Percentiles rank a stretch among this genome's conserved stretches.
Evolutionary conservation across 1,139 yeast species (phyloP).

Genomic region (Kluyveromyces sp.): DNA sequence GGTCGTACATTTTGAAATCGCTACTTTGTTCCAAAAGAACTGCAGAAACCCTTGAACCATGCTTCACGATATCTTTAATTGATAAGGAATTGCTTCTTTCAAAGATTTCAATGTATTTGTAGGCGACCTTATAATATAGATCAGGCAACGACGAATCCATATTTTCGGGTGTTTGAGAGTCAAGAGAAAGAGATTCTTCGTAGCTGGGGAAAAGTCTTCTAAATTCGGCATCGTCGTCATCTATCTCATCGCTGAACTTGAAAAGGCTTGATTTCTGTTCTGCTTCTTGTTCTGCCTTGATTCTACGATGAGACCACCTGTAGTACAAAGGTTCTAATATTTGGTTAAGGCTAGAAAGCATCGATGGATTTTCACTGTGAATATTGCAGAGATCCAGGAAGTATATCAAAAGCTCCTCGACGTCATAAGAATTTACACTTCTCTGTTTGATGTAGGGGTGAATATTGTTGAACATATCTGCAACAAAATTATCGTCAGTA

Average conservation of each 20-base stretch:
- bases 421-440: slow-evolving; percentile 39
- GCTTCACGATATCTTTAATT: slow-evolving; percentile 34
- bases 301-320: slow-evolving; percentile 70
- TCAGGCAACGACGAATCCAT: slow-evolving; percentile 30
- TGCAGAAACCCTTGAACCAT: slow-evolving; percentile 40
- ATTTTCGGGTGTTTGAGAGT: slow-evolving; percentile 22
- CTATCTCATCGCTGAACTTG: slow-evolving; percentile 52
- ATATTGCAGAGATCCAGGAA: slow-evolving; percentile 34
- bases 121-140: slow-evolving; percentile 33
- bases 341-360: slow-evolving; percentile 34
- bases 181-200: slow-evolving; percentile 49
- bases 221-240: slow-evolving; percentile 53
- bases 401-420: slow-evolving; percentile 43
- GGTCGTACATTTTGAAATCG: slow-evolving; percentile 25
- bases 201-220: slow-evolving; percentile 76
- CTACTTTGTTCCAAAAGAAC: slow-evolving; percentile 24
- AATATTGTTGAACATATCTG: slow-evolving; percentile 33
- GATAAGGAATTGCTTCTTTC: slow-evolving; percentile 15
- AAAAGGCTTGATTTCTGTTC: slow-evolving; percentile 56
- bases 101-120: slow-evolving; percentile 35
- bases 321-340: slow-evolving; percentile 57
- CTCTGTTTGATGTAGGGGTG: slow-evolving; percentile 38
- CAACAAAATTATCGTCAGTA: slow-evolving; percentile 23
- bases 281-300: slow-evolving; percentile 58
- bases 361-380: slow-evolving; percentile 18